Base-by-base conservation (phyloP, 2,329 filamentous ascomycete genomes). In the Penicillium sp. region DNA sequence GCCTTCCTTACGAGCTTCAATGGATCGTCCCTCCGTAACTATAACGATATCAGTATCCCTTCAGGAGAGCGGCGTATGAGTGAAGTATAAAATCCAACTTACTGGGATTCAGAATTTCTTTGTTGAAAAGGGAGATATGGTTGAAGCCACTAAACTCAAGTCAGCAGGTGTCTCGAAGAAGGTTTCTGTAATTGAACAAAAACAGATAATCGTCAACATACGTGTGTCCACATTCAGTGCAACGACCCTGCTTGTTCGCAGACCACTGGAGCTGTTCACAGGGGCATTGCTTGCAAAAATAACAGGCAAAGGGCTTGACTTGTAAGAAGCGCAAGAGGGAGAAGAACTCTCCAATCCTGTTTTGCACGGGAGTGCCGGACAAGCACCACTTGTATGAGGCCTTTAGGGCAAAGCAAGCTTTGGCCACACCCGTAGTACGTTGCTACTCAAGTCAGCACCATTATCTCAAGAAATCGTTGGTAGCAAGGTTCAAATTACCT, bases 311-410 rank as follows among this genome's bases (percentile, higher is more conserved):
- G 0, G 94, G 94, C 9, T 86, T 85, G 38, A 97, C 85, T 75
- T 97, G 91, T 33, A 99, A 85, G 77, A 99, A 99, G 2, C 95
- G 90, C 59, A 99, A 84, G 24, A 98, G 82, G 0, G 94, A 98
- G 79, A 98, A 97, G 77, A 97, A 96, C 76, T 98, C 94, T 72
- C 95, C 94, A 67, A 98, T 98, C 57, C 94, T 90, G 73, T 98
- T 99, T 76, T 99, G 95, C 1, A 99, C 87, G 0, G 95, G 95
- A 1, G 95, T 99, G 9, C 95, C 95, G 17, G 91, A 95, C 62
- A 99, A 83, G 75, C 95, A 99, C 92, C 95, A 98, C 70, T 96
- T 96, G 79, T 95, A 97, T 19, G 86, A 88, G 19, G 91, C 91
- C 63, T 93, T 89, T 45, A 99, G 82, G 1, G 93, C 93, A 75